These are phyloP conservation scores for Phylloporus sp. DNA, from an alignment of 768 basidiomycete species.

Conservation along the genomic window DNA sequence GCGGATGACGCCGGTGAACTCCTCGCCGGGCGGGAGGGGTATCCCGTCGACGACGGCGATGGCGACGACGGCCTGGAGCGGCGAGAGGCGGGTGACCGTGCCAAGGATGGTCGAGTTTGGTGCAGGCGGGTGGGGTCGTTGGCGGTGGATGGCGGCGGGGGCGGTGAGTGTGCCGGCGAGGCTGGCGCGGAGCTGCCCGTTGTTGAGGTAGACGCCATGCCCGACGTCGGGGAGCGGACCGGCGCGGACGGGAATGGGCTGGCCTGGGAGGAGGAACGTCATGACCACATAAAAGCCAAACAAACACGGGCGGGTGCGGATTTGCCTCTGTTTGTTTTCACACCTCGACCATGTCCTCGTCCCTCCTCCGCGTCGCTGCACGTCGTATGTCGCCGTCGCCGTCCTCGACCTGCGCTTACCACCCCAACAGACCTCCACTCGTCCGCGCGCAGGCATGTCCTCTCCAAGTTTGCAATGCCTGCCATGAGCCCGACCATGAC, in stretches of 20 bases:
- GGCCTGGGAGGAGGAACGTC: slow-evolving; percentile 65
- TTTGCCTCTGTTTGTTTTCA: slow-evolving; percentile 26
- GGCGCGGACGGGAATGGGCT: slow-evolving; percentile 59
- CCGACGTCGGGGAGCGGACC: slow-evolving; percentile 58
- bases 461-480: slow-evolving; percentile 91
- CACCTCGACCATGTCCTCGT: slow-evolving; percentile 48
- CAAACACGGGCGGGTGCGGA: slow-evolving; percentile 17
- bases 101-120: slow-evolving; percentile 79
- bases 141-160: slow-evolving; percentile 57
- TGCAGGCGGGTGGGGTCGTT: slow-evolving; percentile 69
- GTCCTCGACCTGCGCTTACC: neutral
- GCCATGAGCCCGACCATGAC: slow-evolving; percentile 99
- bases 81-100: slow-evolving; percentile 76
- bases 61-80: slow-evolving; percentile 76
- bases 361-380: slow-evolving; percentile 60
- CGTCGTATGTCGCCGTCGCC: slow-evolving; percentile 49
- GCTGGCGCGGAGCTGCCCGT: slow-evolving; percentile 64
- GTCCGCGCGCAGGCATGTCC: slow-evolving; percentile 72
- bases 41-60: slow-evolving; percentile 86
- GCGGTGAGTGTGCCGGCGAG: slow-evolving; percentile 61
- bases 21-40: slow-evolving; percentile 78
- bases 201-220: slow-evolving; percentile 60
- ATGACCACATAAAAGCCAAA: slow-evolving; percentile 21
- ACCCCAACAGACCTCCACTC: slow-evolving; percentile 66
- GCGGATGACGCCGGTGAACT: slow-evolving; percentile 86